Evolutionary conservation across 148 eudicot genomes (phyloP).

Genomic region (Rhododendron kiyosumense): DNA sequence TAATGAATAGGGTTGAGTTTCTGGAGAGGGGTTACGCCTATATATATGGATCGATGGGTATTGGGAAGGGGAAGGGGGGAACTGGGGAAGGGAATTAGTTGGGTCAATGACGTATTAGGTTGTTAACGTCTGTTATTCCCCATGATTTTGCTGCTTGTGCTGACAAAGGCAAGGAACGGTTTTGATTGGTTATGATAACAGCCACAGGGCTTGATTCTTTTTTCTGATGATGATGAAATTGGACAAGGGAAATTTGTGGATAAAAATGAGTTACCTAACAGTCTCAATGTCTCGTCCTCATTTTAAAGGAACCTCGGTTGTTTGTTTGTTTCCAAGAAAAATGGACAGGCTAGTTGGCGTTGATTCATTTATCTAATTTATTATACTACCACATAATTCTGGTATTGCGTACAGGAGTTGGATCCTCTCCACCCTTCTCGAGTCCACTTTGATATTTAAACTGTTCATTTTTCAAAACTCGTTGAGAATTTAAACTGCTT

Average conservation of each 20-base stretch:
- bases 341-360: not conserved
- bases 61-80: no score
- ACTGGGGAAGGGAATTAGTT: not conserved
- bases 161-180: not conserved
- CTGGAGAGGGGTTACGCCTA: not conserved
- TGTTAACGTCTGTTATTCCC: not conserved
- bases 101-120: not conserved
- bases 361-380: no score
- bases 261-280: not conserved
- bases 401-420: no score
- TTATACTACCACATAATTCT: no score
- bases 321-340: not conserved
- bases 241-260: not conserved
- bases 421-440: no score
- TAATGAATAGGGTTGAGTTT: not conserved
- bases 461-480: no score
- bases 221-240: not conserved
- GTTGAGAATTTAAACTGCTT: no score
- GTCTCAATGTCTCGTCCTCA: not conserved
- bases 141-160: not conserved
- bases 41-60: not conserved
- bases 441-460: no score
- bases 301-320: not conserved
- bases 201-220: not conserved
- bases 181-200: not conserved